Evolutionary conservation across 306 rosid species (phyloP).

Genomic region (Casuarina cunninghamiana): DNA sequence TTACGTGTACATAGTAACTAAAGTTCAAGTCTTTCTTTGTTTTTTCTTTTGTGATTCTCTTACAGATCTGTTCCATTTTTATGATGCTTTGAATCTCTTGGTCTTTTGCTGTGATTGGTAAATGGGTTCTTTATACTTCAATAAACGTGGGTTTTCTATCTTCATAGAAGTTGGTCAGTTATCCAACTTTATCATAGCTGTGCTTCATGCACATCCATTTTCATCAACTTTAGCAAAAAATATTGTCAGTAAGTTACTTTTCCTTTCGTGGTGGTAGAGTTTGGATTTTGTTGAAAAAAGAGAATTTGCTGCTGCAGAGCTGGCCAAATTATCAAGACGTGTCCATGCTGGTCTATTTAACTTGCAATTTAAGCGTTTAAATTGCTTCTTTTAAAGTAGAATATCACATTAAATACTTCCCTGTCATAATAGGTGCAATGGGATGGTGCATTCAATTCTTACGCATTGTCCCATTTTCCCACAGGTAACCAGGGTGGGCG

Average conservation of each 20-base stretch:
- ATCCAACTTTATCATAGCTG: too few species aligned
- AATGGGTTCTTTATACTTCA: too few species aligned
- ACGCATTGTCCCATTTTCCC: constrained; percentile 28
- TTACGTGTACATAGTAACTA: too few species aligned
- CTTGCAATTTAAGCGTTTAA: not conserved
- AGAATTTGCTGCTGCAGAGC: constrained; percentile 92
- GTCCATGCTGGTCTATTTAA: constrained; percentile 66
- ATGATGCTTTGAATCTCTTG: too few species aligned
- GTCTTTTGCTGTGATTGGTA: too few species aligned
- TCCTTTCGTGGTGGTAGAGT: constrained; percentile 67
- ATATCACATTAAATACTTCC: not conserved
- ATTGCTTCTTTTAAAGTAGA: not conserved
- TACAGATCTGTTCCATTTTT: too few species aligned
- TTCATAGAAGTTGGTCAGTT: too few species aligned
- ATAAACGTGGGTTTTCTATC: too few species aligned
- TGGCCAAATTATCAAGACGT: constrained; percentile 74
- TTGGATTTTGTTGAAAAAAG: constrained; percentile 77
- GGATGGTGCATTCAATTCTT: constrained; percentile 17
- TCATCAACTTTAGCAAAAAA: too few species aligned
- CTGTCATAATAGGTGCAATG: not conserved
- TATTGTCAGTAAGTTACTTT: constrained; percentile 27
- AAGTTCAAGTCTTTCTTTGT: too few species aligned
- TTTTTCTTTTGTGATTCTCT: too few species aligned
- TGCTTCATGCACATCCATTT: too few species aligned
- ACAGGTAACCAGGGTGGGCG: constrained; percentile 83